Evolutionary conservation across 2,329 filamentous ascomycete genomes (phyloP).

Genomic region (Ophiocordyceps unilateralis): DNA sequence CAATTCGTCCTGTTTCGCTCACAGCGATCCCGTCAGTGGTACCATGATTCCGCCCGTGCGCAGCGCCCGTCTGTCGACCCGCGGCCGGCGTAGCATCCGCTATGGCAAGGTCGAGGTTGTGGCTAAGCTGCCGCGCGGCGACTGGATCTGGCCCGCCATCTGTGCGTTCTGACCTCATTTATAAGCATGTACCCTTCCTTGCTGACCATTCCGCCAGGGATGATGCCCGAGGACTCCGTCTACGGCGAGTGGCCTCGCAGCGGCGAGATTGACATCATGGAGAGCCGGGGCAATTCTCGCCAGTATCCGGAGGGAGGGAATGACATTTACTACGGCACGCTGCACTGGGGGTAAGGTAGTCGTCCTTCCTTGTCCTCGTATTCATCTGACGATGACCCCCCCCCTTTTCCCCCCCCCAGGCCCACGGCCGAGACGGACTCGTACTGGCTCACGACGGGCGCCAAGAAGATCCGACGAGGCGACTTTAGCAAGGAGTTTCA

Average conservation of each 20-base stretch:
- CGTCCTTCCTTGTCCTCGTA: neutral
- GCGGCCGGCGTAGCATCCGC: constrained; percentile 6
- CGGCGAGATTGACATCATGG: constrained; percentile 36
- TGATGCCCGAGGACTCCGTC: constrained; percentile 28
- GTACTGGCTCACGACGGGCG: constrained; percentile 17
- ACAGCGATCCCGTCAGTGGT: constrained; percentile 23
- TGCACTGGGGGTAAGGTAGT: constrained; percentile 28
- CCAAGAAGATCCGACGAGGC: constrained; percentile 15
- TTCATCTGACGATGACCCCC: neutral
- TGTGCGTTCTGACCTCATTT: constrained; percentile 7
- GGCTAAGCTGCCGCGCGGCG: constrained; percentile 31
- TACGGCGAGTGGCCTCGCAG: constrained; percentile 33
- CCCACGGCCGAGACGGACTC: constrained; percentile 8
- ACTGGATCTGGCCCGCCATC: constrained; percentile 37
- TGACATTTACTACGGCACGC: constrained; percentile 22
- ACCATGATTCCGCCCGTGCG: constrained; percentile 31
- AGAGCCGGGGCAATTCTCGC: constrained; percentile 21
- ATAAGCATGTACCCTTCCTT: neutral
- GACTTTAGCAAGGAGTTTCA: constrained; percentile 26
- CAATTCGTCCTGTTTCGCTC: constrained; percentile 18
- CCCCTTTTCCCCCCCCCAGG: neutral
- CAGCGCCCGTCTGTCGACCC: constrained; percentile 27
- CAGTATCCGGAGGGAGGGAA: constrained; percentile 25
- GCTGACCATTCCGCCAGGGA: constrained; percentile 12
- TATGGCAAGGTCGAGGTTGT: constrained; percentile 28